A percentile compares a stretch with the other conserved stretches of the same genome.
phyloP scores from a whole-genome alignment of 2,329 filamentous ascomycete genomes.

The Apiospora saccharicola region DNA sequence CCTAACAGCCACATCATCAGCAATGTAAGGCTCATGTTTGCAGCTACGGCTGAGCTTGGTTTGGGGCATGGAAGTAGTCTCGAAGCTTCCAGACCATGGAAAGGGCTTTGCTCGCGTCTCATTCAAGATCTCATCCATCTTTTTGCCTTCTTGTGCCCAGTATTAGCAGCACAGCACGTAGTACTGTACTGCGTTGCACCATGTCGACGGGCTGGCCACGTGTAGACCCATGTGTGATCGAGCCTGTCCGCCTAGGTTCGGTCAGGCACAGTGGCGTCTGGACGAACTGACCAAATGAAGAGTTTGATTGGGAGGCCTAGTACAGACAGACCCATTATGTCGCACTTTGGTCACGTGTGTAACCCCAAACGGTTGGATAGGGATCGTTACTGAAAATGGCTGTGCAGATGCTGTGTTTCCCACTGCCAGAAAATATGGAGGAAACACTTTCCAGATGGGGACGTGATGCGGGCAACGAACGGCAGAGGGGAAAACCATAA shows the following conservation, averaged over 20 bases:
- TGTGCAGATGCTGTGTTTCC: constrained; percentile 5
- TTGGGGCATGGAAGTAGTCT: constrained; percentile 3
- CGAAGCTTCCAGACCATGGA: constrained; percentile 5
- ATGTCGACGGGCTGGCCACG: constrained; percentile 5
- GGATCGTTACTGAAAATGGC: not conserved
- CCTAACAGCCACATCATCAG: not conserved
- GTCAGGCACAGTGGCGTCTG: not conserved
- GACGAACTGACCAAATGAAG: not conserved
- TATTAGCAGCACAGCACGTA: not conserved
- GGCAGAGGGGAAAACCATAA: not conserved
- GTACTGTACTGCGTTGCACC: not conserved
- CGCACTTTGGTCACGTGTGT: not conserved
- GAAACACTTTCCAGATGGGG: not conserved
- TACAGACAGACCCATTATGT: not conserved
- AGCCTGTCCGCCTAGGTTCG: not conserved
- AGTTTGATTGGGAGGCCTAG: not conserved
- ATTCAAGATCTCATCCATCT: not conserved
- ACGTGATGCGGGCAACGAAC: constrained; percentile 3
- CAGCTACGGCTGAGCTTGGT: not conserved
- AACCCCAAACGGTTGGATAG: not conserved
- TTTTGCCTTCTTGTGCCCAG: not conserved
- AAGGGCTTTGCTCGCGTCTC: not conserved
- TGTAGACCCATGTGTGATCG: not conserved
- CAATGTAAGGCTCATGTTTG: not conserved
- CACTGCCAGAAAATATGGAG: constrained; percentile 5